Evolutionary conservation across 2,329 filamentous ascomycete genomes (phyloP).

Genomic region (Bimuria novae-zelandiae): DNA sequence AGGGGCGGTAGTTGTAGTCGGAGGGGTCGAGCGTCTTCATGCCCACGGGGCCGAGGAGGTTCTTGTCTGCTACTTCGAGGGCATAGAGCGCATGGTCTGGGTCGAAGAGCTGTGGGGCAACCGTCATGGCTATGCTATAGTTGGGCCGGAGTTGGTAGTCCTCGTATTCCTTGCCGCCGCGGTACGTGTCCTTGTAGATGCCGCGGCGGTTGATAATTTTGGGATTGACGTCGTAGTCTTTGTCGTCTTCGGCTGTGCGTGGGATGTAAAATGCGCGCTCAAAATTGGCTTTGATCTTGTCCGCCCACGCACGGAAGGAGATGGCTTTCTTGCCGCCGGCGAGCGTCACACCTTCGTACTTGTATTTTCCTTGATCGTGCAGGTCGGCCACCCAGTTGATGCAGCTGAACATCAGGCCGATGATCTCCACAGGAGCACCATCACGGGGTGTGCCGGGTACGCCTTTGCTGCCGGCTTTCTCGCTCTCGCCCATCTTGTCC

Average conservation of each 20-base stretch:
- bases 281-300: constrained; percentile 80
- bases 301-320: constrained; percentile 78
- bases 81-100: constrained; percentile 77
- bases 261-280: constrained; percentile 93
- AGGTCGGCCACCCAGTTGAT: constrained; percentile 78
- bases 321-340: constrained; percentile 63
- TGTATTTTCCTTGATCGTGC: constrained; percentile 69
- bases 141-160: constrained; percentile 96
- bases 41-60: constrained; percentile 82
- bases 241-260: constrained; percentile 68
- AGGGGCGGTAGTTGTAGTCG: constrained; percentile 90
- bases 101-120: constrained; percentile 86
- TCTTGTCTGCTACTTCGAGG: constrained; percentile 77
- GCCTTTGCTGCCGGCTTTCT: constrained; percentile 87
- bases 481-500: constrained; percentile 99
- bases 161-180: constrained; percentile 91
- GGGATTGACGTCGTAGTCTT: constrained; percentile 78
- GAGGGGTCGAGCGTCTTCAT: constrained; percentile 95
- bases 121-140: constrained; percentile 93
- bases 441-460: constrained; percentile 96
- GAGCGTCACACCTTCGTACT: constrained; percentile 73
- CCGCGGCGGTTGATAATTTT: constrained; percentile 84
- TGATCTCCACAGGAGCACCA: constrained; percentile 93
- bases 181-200: constrained; percentile 97
- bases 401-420: constrained; percentile 87